phyloP scores from a whole-genome alignment of 202 grass and related monocot species.

The Setaria italica region DNA sequence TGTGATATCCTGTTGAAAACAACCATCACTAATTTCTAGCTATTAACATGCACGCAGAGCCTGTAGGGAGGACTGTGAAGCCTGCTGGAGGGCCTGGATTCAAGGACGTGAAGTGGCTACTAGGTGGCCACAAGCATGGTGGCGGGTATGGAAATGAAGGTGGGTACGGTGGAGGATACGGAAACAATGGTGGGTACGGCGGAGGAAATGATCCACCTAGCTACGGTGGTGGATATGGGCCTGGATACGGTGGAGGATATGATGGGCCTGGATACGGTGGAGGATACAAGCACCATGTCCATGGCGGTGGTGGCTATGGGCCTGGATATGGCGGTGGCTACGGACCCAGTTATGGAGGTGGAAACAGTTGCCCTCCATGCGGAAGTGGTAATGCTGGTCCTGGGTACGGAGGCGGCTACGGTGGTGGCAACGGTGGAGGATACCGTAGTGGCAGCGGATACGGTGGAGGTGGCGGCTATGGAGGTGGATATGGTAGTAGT shows the following conservation, averaged over 20 bases:
- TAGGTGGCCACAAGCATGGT: slow-evolving; percentile 1
- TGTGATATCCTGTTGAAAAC: not conserved
- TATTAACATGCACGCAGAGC: not conserved
- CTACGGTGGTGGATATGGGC: not conserved
- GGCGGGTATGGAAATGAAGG: not conserved
- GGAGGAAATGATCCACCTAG: not conserved
- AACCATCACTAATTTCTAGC: not conserved
- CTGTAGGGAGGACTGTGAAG: slow-evolving; percentile 32
- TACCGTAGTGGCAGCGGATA: not conserved
- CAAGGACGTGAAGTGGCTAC: slow-evolving; percentile 38
- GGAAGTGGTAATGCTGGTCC: not conserved
- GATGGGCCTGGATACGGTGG: not conserved
- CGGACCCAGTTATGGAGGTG: not conserved
- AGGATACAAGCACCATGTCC: slow-evolving; percentile 2
- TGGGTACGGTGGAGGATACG: not conserved
- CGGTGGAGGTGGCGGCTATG: not conserved
- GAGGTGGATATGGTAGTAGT: slow-evolving; percentile 14
- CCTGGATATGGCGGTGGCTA: slow-evolving; percentile 12
- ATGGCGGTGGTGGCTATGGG: not conserved
- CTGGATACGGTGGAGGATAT: not conserved
- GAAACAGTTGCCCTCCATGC: not conserved
- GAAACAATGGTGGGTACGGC: not conserved
- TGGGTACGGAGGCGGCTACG: slow-evolving; percentile 10
- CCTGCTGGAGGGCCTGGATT: not conserved
- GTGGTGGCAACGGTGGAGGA: slow-evolving; percentile 9